These are phyloP conservation scores for Lactarius trivialis DNA, from an alignment of 768 basidiomycete species.

Conservation along the genomic window DNA sequence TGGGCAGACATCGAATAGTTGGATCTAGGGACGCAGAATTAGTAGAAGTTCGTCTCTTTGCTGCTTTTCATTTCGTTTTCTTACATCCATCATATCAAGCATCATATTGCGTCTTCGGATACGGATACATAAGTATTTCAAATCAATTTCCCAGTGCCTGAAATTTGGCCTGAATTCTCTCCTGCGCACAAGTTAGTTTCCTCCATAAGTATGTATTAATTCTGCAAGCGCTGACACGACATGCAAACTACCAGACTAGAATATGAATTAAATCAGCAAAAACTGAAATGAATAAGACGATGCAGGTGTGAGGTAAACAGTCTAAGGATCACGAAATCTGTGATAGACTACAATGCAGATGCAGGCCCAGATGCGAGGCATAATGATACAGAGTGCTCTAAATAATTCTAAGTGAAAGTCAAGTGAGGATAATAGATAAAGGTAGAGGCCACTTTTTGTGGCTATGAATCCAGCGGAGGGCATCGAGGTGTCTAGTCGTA, in stretches of 20 bases:
- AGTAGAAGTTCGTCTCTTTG: no score
- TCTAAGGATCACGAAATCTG: neutral
- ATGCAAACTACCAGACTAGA: neutral
- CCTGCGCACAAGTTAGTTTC: no score
- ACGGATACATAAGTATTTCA: no score
- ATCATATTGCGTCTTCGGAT: no score
- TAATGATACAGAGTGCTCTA: neutral
- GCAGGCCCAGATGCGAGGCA: neutral
- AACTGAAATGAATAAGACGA: neutral
- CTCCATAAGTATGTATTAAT: no score
- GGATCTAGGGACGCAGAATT: no score
- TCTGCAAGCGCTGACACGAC: no score
- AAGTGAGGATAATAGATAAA: neutral
- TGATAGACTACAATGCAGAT: neutral
- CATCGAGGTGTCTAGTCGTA: slow-evolving; percentile 2
- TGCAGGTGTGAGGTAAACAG: neutral
- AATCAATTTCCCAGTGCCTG: no score
- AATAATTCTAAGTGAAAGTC: neutral
- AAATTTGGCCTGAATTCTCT: no score
- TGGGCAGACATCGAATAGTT: no score
- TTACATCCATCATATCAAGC: no score
- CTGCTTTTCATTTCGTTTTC: no score
- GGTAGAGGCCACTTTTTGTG: neutral
- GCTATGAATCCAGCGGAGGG: neutral
- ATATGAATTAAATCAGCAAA: neutral